Conservation (phyloP, 192 early-diverging fungal genomes). For the Geranomyces michiganensis region DNA sequence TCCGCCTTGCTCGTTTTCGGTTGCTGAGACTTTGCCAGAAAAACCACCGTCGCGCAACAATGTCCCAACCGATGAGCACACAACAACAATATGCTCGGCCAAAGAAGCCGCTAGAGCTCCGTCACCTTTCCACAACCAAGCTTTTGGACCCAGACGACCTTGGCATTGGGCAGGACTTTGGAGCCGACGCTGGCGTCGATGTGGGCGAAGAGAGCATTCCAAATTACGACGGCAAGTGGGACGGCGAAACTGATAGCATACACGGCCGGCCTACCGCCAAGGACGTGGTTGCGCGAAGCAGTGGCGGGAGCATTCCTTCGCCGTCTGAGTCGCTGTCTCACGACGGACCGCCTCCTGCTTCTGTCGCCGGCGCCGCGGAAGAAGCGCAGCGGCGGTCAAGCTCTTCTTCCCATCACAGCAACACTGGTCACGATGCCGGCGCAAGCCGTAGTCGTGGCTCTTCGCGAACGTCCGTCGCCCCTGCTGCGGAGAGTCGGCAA, state of each 20-base stretch:
- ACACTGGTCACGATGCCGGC: background rate
- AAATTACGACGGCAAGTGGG: constrained; percentile 20
- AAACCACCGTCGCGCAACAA: too few relatives aligned
- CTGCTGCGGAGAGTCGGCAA: background rate
- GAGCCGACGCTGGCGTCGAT: background rate
- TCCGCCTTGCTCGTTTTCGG: too few relatives aligned
- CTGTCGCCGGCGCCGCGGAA: too few relatives aligned
- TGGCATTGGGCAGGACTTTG: constrained; percentile 1
- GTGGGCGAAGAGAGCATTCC: constrained; percentile 24
- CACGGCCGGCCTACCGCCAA: background rate
- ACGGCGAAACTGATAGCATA: background rate
- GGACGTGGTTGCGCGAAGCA: too few relatives aligned
- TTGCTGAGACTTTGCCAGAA: too few relatives aligned
- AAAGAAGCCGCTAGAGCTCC: constrained; percentile 16
- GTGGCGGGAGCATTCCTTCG: background rate
- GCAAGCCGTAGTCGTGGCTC: background rate
- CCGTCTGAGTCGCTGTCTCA: background rate
- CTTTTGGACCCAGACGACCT: constrained; percentile 24
- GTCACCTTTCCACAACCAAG: constrained; percentile 19
- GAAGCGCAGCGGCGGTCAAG: background rate
- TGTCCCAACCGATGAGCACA: background rate
- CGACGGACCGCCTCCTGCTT: background rate
- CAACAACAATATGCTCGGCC: background rate
- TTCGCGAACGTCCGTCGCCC: background rate
- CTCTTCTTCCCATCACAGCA: background rate